phyloP scores from a whole-genome alignment of 495 filamentous ascomycete species.

The Lophium mytilinum region DNA sequence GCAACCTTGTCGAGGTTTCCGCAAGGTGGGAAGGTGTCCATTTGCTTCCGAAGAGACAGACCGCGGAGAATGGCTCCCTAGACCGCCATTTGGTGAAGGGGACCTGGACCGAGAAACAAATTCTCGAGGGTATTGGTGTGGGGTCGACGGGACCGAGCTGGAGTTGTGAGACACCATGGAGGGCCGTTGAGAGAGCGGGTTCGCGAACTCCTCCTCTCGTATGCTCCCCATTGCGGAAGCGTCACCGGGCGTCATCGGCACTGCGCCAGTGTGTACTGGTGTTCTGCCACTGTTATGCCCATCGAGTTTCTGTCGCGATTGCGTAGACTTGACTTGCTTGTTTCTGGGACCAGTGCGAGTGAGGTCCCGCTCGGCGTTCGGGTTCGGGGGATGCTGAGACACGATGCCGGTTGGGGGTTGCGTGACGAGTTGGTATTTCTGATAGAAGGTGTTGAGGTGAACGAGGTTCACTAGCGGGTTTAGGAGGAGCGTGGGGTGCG shows the following conservation, averaged over 20 bases:
- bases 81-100: slow-evolving; percentile 67
- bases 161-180: slow-evolving; percentile 55
- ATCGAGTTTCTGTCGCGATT: slow-evolving; percentile 20
- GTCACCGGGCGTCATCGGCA: slow-evolving; percentile 23
- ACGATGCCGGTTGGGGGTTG: slow-evolving; percentile 19
- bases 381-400: slow-evolving; percentile 14
- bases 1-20: slow-evolving; percentile 52
- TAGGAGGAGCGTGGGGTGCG: slow-evolving; percentile 4
- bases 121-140: slow-evolving; percentile 78
- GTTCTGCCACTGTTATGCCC: slow-evolving; percentile 12
- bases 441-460: slow-evolving; percentile 4
- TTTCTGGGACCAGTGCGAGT: slow-evolving; percentile 18
- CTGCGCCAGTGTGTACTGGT: slow-evolving; percentile 15
- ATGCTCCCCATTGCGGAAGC: slow-evolving; percentile 11
- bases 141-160: slow-evolving; percentile 88
- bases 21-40: slow-evolving; percentile 57
- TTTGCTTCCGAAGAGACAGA: slow-evolving; percentile 87
- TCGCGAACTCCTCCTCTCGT: slow-evolving; percentile 4
- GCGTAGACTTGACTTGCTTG: background rate
- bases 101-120: slow-evolving; percentile 78
- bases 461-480: slow-evolving; percentile 12
- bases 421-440: background rate
- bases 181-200: slow-evolving; percentile 21
- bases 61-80: slow-evolving; percentile 71
- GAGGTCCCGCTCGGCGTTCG: slow-evolving; percentile 14